Evolutionary conservation across 495 filamentous ascomycete genomes (phyloP).

Genomic region (Hypoxylon rickii): DNA sequence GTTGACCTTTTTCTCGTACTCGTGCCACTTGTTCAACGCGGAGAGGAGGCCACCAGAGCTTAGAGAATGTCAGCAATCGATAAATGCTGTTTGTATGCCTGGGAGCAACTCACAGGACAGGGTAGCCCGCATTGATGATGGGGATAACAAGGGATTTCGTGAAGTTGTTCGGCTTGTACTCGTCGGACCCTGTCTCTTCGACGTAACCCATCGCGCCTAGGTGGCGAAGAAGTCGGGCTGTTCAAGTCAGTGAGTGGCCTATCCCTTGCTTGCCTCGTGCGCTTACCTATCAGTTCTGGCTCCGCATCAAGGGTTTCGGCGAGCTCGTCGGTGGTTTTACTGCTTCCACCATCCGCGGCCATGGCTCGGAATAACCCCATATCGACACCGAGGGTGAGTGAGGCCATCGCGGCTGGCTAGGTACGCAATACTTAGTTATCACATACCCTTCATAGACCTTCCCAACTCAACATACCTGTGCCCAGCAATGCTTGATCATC

Average conservation of each 20-base stretch:
- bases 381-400: slow-evolving; percentile 9
- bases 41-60: slow-evolving; percentile 1
- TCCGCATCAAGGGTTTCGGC: slow-evolving; percentile 7
- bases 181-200: slow-evolving; percentile 43
- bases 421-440: background rate
- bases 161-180: slow-evolving; percentile 50
- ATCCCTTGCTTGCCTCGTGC: background rate
- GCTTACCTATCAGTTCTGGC: slow-evolving; percentile 1
- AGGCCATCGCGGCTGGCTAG: slow-evolving; percentile 11
- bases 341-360: slow-evolving; percentile 7
- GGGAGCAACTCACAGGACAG: slow-evolving; percentile 5
- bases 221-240: slow-evolving; percentile 47
- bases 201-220: slow-evolving; percentile 52
- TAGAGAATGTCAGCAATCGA: background rate
- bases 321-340: slow-evolving; percentile 16
- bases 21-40: slow-evolving; percentile 1
- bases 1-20: slow-evolving; percentile 8
- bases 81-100: no score
- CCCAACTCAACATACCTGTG: slow-evolving; percentile 27
- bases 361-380: slow-evolving; percentile 15
- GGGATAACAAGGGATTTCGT: slow-evolving; percentile 39
- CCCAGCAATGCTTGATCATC: slow-evolving; percentile 42
- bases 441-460: background rate
- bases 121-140: slow-evolving; percentile 43
- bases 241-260: background rate